phyloP scores from a whole-genome alignment of 345 rosid genomes.

The Lenwebbia sp. region DNA sequence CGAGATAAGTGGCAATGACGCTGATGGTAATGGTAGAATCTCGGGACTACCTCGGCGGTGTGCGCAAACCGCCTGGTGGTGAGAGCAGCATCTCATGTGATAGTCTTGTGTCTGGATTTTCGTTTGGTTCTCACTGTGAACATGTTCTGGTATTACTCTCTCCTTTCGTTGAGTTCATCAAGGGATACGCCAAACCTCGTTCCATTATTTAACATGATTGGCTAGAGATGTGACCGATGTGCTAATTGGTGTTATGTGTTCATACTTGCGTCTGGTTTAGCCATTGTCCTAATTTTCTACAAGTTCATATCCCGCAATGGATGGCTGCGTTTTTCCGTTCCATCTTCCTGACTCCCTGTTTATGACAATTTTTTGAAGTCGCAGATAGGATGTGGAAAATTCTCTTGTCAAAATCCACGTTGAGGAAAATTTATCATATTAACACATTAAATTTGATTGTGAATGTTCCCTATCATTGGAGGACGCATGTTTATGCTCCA shows the following conservation, averaged over 20 bases:
- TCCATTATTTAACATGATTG: background rate
- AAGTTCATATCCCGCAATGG: background rate
- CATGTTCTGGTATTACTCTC: background rate
- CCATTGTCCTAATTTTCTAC: background rate
- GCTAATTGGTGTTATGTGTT: background rate
- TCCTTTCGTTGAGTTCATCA: background rate
- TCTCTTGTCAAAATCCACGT: background rate
- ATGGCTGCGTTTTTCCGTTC: background rate
- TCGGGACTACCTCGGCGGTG: conserved; percentile 81
- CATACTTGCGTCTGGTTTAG: background rate
- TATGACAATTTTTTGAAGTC: background rate
- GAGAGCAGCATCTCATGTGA: conserved; percentile 58
- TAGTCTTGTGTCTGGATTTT: background rate
- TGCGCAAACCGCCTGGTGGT: conserved; percentile 95
- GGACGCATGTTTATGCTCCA: background rate
- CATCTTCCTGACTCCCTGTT: background rate
- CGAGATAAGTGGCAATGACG: conserved; percentile 78
- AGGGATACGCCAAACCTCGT: background rate
- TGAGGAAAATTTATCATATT: background rate
- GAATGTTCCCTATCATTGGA: too few relatives aligned
- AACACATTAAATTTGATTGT: too few relatives aligned
- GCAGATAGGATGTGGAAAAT: background rate
- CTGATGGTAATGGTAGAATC: conserved; percentile 80
- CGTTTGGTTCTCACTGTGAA: background rate
- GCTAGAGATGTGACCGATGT: background rate